Evolutionary conservation across 148 eudicot species (phyloP), one percentile per base, ranked within the genome.

Genomic region (Vaccinium corymbosum): DNA sequence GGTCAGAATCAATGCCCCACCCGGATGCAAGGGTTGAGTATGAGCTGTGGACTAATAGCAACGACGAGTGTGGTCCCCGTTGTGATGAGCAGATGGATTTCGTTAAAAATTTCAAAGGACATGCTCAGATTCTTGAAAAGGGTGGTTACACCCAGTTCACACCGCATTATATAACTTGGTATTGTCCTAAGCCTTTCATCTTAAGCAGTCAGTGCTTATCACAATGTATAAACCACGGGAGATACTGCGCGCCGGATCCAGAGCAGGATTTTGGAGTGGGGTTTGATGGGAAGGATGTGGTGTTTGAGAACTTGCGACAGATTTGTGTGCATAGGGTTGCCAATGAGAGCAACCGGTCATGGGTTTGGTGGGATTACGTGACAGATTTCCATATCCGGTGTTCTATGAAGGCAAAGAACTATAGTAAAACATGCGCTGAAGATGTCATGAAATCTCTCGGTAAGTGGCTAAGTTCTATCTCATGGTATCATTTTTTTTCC

Each of bases 291-390:
- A 97, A 95, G 79, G 98, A 95, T 87, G 98, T 97, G 55, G 99
- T 97, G 53, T 83, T 89, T 29, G 99, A 97, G 93, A 97, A 97
- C 81, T 88, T 97, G 85, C 91, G 99, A 86, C 99, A 97, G 87
- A 93, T 97, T 64, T 97, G 99, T 85, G 97, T 97, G 3, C 96
- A 97, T 80, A 87, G 89, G 66, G 95, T 95, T 86, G 96, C 96
- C 42, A 93, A 97, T 80, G 91, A 90, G 57, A 88, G 84, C 76
- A 90, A 88, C 50, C 91, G 95, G 68, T 88, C 99, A 3, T 97
- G 99, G 99, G 91, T 95, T 83, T 97, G 99, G 99, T 97, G 99
- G 99, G 99, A 97, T 79, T 97, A 89, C 84, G 98, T 95, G 62
- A 92, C 99, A 15, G 99, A 97, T 93, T 94, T 94, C 52, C 99